Conservation (phyloP, 768 basidiomycete genomes). For the Scleroderma bovista region DNA sequence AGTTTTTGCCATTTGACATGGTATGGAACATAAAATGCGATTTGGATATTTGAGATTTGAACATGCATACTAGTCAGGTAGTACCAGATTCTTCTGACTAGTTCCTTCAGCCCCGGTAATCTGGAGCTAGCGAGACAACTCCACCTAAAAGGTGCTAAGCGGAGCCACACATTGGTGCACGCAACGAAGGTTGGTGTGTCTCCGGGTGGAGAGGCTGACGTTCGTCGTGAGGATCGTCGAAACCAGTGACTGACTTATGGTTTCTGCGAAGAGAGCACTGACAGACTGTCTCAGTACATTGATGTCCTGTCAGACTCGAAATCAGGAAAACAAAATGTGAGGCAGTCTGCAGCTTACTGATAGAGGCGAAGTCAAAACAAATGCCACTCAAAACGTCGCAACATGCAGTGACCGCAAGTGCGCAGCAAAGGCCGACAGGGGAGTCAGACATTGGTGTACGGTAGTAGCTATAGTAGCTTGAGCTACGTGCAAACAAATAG, state of each 20-base stretch:
- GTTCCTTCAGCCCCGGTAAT: too few relatives aligned
- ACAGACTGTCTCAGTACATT: slow-evolving; percentile 23
- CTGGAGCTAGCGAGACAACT: too few relatives aligned
- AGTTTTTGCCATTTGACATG: too few relatives aligned
- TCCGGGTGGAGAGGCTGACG: slow-evolving; percentile 15
- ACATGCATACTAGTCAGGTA: too few relatives aligned
- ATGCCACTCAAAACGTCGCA: slow-evolving; percentile 18
- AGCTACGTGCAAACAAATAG: too few relatives aligned
- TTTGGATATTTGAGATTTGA: too few relatives aligned
- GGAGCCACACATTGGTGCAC: slow-evolving; percentile 19
- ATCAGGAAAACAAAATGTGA: neutral
- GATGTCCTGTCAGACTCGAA: slow-evolving; percentile 9
- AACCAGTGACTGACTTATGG: neutral
- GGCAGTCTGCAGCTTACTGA: slow-evolving; percentile 13
- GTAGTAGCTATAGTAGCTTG: too few relatives aligned
- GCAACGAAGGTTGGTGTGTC: slow-evolving; percentile 16
- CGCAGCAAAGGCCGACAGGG: slow-evolving; percentile 17
- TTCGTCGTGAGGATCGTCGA: slow-evolving; percentile 13
- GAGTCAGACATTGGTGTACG: slow-evolving; percentile 15
- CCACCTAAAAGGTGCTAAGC: too few relatives aligned
- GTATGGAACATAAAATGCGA: too few relatives aligned
- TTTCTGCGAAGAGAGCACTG: slow-evolving; percentile 12
- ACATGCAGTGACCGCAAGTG: slow-evolving; percentile 10
- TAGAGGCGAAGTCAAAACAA: slow-evolving; percentile 19
- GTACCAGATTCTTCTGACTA: too few relatives aligned